Percentiles rank a stretch among this genome's conserved stretches.
phyloP scores from a whole-genome alignment of 2,329 filamentous ascomycete species.

The Trichophyton benhamiae region DNA sequence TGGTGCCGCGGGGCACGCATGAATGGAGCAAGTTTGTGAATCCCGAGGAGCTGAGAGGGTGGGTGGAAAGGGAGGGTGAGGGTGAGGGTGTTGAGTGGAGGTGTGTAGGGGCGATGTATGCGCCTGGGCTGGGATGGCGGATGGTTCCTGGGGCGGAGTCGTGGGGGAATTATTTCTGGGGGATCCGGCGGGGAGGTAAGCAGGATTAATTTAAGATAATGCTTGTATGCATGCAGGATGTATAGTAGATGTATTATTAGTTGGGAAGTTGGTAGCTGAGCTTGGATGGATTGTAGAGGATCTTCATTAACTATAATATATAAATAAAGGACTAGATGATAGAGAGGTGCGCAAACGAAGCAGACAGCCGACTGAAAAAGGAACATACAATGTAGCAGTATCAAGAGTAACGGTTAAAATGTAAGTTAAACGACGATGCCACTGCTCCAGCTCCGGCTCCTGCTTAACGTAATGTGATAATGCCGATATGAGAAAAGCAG shows the following conservation, averaged over 20 bases:
- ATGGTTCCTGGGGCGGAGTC: slow-evolving; percentile 68
- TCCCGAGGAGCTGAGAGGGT: slow-evolving; percentile 36
- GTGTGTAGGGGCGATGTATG: slow-evolving; percentile 72
- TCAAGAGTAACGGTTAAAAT: too few relatives aligned
- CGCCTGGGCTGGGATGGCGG: slow-evolving; percentile 84
- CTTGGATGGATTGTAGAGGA: not conserved
- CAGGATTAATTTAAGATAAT: slow-evolving; percentile 7
- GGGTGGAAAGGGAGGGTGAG: slow-evolving; percentile 30
- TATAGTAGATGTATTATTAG: too few relatives aligned
- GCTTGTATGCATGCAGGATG: too few relatives aligned
- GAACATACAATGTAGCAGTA: too few relatives aligned
- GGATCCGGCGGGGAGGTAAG: slow-evolving; percentile 46
- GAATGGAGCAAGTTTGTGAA: slow-evolving; percentile 97
- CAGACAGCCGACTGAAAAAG: too few relatives aligned
- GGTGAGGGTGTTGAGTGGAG: slow-evolving; percentile 42
- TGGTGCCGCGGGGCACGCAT: slow-evolving; percentile 87
- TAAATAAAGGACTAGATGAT: too few relatives aligned
- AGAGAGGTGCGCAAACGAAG: too few relatives aligned
- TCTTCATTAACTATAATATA: not conserved
- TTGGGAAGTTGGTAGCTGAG: not conserved
- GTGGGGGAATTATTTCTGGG: slow-evolving; percentile 95
- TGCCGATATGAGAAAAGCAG: not conserved
- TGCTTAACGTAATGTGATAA: not conserved
- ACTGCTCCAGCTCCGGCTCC: not conserved
- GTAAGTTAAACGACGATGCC: not conserved